These are phyloP conservation scores for Paspalum notatum DNA, from an alignment of 176 grass and related monocot species.

Conservation along the genomic window DNA sequence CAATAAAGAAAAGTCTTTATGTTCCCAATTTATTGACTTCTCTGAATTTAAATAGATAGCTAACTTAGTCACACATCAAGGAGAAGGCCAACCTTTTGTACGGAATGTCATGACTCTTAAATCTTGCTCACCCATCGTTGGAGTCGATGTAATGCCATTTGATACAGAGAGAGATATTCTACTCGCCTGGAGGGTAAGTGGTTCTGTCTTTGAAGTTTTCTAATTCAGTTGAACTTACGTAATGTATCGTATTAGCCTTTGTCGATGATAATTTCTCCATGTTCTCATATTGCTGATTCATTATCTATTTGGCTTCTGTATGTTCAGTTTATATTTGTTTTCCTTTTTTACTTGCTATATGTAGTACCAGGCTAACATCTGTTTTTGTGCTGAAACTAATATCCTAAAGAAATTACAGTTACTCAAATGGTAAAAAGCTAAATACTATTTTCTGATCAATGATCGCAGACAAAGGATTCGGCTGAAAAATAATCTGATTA, in stretches of 20 bases:
- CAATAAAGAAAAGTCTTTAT: conserved; percentile 21
- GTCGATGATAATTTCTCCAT: not conserved
- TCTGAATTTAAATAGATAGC: conserved; percentile 78
- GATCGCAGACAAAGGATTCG: not conserved
- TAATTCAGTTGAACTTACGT: conserved; percentile 15
- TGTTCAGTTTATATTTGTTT: conserved; percentile 21
- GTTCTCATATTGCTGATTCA: not conserved
- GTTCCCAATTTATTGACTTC: conserved; percentile 37
- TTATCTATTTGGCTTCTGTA: conserved; percentile 6
- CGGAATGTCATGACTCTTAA: conserved; percentile 97
- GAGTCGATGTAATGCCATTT: conserved; percentile 98
- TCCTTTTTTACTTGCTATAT: conserved; percentile 12
- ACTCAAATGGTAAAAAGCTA: not conserved
- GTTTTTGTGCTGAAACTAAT: not conserved
- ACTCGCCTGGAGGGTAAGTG: conserved; percentile 95
- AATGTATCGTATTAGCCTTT: conserved; percentile 1
- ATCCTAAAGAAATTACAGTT: not conserved
- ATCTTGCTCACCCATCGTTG: conserved; percentile 89
- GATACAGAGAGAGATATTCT: conserved; percentile 78
- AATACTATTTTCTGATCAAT: conserved; percentile 8
- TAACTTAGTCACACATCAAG: conserved; percentile 94
- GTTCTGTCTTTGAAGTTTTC: conserved; percentile 20
- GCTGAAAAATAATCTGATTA: conserved; percentile 27
- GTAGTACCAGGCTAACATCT: not conserved
- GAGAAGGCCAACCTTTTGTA: conserved; percentile 77